Base-by-base conservation (phyloP, 1,139 yeast genomes). In the Scheffersomyces titani region DNA sequence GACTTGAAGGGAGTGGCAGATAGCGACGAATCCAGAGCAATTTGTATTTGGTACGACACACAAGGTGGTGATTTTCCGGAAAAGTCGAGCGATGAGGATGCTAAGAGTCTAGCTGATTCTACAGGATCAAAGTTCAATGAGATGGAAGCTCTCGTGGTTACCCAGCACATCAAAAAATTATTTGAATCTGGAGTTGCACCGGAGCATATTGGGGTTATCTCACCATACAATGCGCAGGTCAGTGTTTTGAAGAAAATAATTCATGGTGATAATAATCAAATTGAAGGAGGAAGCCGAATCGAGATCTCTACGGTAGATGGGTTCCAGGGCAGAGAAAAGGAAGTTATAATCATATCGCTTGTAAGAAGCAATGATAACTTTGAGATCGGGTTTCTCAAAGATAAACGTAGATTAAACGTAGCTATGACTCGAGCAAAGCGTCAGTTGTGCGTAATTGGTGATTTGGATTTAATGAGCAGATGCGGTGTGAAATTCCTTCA, bases 221-320 rank as follows among this genome's bases (percentile, higher is more conserved):
- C 97, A 0, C 98, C 98, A 0, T 93, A 93, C 70, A 88, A 85
- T 64, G 97, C 97, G 0, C 98, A 93, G 70, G 96, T 92, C 0
- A 72, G 88, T 0, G 65, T 83, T 19, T 64, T 93, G 44, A 86
- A 86, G 58, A 81, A 78, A 54, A 63, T 76, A 6, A 54, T 83
- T 36, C 70, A 78, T 7, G 70, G 69, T 40, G 62, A 60, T 47
- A 61, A 55, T 44, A 61, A 58, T 18, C 61, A 61, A 1, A 63
- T 57, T 13, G 52, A 36, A 7, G 53, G 47, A 13, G 49, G 49
- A 19, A 46, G n/a, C 22, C 16, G 22, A 46, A 66, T 80, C 3
- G 84, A 80, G 60, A 71, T 80, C 2, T 73, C 82, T 6, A 78
- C 84, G 0, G 80, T 80, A 18, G 86, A 82, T 52, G 78, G 81